These are phyloP conservation scores for Curvularia lunata DNA, from an alignment of 2,329 filamentous ascomycete genomes.

Conservation along the genomic window DNA sequence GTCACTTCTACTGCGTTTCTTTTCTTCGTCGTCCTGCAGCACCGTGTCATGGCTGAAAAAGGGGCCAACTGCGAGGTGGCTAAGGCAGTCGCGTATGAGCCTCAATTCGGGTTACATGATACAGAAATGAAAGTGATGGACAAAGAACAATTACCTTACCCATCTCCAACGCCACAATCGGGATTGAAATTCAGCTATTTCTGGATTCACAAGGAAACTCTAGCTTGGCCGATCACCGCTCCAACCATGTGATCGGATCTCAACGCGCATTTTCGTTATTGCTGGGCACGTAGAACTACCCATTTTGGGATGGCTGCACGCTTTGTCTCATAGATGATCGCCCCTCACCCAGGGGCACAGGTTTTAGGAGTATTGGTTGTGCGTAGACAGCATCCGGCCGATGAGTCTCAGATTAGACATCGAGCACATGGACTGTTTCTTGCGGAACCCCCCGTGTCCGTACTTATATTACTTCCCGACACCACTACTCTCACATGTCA, in stretches of 20 bases:
- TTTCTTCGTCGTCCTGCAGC: not conserved
- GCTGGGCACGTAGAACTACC: not conserved
- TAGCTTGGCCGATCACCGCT: not conserved
- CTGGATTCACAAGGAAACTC: not conserved
- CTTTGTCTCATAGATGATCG: constrained; percentile 1
- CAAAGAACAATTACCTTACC: not conserved
- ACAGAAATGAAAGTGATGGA: not conserved
- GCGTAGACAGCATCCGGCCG: not conserved
- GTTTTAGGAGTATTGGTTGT: constrained; percentile 3
- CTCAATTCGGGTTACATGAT: not conserved
- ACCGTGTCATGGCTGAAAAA: not conserved
- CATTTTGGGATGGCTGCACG: constrained; percentile 1
- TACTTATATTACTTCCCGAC: constrained; percentile 9
- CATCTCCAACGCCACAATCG: not conserved
- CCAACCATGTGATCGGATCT: not conserved
- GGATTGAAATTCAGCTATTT: not conserved
- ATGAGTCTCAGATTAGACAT: not conserved
- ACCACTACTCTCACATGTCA: not conserved
- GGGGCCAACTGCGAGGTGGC: not conserved
- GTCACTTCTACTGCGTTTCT: constrained; percentile 7
- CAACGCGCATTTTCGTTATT: not conserved
- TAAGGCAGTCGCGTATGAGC: not conserved
- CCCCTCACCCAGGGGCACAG: constrained; percentile 4
- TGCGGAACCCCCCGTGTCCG: not conserved
- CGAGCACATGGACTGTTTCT: constrained; percentile 2